Conservation (phyloP, 1,139 yeast species). For the Diutina mesorugosa region DNA sequence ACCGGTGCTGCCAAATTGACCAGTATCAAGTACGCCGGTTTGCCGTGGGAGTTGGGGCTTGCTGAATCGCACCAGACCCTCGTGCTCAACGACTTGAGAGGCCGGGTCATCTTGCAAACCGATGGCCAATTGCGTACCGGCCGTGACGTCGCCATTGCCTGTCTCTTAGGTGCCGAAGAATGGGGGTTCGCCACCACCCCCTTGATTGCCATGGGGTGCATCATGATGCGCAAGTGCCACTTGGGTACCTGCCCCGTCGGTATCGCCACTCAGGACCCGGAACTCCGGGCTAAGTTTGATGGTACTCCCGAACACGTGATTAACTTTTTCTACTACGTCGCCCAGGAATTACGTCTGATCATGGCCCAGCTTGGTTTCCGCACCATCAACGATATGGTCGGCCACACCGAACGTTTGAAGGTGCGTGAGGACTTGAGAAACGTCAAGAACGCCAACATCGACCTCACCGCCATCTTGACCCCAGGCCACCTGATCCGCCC, state of each 20-base stretch:
- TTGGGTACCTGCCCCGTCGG: slow-evolving; percentile 94
- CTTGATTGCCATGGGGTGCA: slow-evolving; percentile 93
- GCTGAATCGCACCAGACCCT: slow-evolving; percentile 98
- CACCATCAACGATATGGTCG: slow-evolving; percentile 95
- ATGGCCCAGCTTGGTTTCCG: slow-evolving; percentile 96
- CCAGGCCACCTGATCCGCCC: slow-evolving; percentile 97
- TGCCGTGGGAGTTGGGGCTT: slow-evolving; percentile 97
- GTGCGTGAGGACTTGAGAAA: slow-evolving; percentile 80
- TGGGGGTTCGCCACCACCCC: slow-evolving; percentile 98
- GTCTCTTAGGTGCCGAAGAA: slow-evolving; percentile 94
- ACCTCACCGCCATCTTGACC: slow-evolving; percentile 83
- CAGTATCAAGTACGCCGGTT: slow-evolving; percentile 91
- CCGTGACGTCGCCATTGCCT: slow-evolving; percentile 90
- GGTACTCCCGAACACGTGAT: slow-evolving; percentile 99
- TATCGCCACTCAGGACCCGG: slow-evolving; percentile 97
- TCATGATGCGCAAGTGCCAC: slow-evolving; percentile 92
- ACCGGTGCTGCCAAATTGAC: slow-evolving; percentile 99
- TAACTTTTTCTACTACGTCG: slow-evolving; percentile 89
- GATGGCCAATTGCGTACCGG: slow-evolving; percentile 98
- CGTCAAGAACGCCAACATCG: slow-evolving; percentile 85
- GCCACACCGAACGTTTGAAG: slow-evolving; percentile 80
- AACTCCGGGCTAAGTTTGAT: slow-evolving; percentile 76
- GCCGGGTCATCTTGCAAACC: slow-evolving; percentile 88
- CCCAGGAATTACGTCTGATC: slow-evolving; percentile 81
- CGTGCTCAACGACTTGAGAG: slow-evolving; percentile 90